Base-by-base conservation (phyloP, 805 yeast species). In the Metschnikowia peoriensis region DNA sequence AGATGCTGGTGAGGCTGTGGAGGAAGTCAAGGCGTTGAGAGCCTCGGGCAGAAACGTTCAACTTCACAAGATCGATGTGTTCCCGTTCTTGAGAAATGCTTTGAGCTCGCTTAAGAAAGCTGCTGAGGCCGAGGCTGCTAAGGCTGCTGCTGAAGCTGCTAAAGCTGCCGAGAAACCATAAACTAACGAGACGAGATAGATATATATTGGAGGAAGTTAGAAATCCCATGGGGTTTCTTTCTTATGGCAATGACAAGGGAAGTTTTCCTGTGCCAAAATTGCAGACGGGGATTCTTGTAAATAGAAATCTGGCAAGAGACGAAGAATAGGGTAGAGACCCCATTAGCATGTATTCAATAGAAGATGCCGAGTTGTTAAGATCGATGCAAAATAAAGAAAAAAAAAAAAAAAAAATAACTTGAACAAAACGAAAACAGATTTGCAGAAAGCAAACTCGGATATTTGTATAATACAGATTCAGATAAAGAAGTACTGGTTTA, bases 11-110 rank as follows among this genome's bases (percentile, higher is more conserved):
- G 72, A 72, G 34, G 82, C 83, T 28, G 71, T 80, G 39, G 73
- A 68, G 6, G 77, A 76, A 49, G 75, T 86, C 14, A 49, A 60
- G 50, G 77, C 76, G 51, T 70, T 84, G 60, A 77, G 90, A 65
- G 73, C 69, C 28, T 58, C 68, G 7, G 74, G 74, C 17, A 47
- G 53, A 38, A 48, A 63, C 57, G 58, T 59, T 1, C 53, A 51
- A 49, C 65, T 75, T 51, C 68, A 71, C 54, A 75, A 75, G 65
- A 71, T 71, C 50, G 74, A 73, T 7, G 72, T 71, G 22, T 64
- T 75, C 57, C 70, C 72, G 37, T 75, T 71, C 60, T 65, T 75
- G 61, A 61, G 62, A 44, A 64, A 61, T 11, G 76, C 75, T 7
- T 61, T 73, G 28, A 47, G 55, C 12, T 58, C 61, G 22, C 58